phyloP scores from a whole-genome alignment of 768 basidiomycete genomes.

The Macrolepiota albuminosa region DNA sequence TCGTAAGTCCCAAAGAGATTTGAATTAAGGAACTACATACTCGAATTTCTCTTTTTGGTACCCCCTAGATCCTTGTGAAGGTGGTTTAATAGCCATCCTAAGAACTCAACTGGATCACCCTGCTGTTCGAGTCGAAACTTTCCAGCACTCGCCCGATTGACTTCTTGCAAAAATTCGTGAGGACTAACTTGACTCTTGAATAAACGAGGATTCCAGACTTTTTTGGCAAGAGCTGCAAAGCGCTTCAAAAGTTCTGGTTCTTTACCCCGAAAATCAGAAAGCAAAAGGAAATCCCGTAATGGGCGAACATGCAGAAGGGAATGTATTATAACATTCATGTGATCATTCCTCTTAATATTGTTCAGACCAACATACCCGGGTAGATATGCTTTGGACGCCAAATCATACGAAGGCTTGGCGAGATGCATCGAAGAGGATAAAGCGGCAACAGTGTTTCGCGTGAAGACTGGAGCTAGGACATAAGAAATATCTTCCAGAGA shows the following conservation, averaged over 20 bases:
- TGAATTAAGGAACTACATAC: conserved; percentile 40
- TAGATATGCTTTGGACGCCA: conserved; percentile 74
- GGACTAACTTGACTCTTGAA: conserved; percentile 99
- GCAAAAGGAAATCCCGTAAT: conserved; percentile 80
- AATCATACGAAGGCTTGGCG: conserved; percentile 78
- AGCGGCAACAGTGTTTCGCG: conserved; percentile 45
- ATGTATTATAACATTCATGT: conserved; percentile 96
- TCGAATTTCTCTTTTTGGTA: conserved; percentile 87
- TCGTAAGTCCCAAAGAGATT: conserved; percentile 15
- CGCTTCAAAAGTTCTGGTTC: conserved; percentile 85
- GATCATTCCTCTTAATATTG: conserved; percentile 96
- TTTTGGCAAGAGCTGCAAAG: conserved; percentile 83
- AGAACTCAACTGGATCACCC: conserved; percentile 94
- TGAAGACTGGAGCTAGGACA: conserved; percentile 88
- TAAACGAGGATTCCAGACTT: conserved; percentile 92
- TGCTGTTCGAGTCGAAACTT: conserved; percentile 92
- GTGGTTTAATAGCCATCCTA: conserved; percentile 92
- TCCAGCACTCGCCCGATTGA: conserved; percentile 80
- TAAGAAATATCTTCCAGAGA: conserved; percentile 93
- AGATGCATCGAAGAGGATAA: conserved; percentile 57
- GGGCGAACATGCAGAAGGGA: conserved; percentile 88
- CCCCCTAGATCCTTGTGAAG: conserved; percentile 93
- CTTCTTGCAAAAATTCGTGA: conserved; percentile 98
- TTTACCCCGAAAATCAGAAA: conserved; percentile 69
- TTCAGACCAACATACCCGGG: conserved; percentile 96